phyloP scores from a whole-genome alignment of 108 stramenopile species.

The Skeletonema tropicum region DNA sequence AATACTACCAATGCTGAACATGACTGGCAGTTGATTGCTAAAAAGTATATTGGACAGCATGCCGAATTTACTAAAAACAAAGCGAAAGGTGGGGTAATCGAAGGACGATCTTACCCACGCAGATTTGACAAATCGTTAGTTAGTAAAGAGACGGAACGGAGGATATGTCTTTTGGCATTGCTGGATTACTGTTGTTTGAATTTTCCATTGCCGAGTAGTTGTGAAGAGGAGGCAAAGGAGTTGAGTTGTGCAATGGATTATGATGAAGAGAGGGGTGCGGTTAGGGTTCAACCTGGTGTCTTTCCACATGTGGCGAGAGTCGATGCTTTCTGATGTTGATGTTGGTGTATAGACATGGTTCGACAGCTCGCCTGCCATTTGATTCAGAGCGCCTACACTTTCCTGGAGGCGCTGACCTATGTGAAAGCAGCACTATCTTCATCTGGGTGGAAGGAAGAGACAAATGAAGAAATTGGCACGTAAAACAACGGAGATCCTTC shows the following conservation, averaged over 20 bases:
- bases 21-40: slow-evolving; percentile 29
- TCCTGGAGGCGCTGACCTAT: no score
- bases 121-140: slow-evolving; percentile 18
- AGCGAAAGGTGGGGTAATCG: slow-evolving; percentile 21
- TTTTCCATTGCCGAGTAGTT: slow-evolving; percentile 27
- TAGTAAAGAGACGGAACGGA: slow-evolving; percentile 5
- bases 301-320: slow-evolving; percentile 11
- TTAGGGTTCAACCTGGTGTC: slow-evolving; percentile 23
- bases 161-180: slow-evolving; percentile 34
- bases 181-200: slow-evolving; percentile 43
- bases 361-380: no score
- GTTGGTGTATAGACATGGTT: no score
- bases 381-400: no score
- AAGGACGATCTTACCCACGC: slow-evolving; percentile 32
- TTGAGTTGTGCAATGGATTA: slow-evolving; percentile 30
- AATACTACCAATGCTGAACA: slow-evolving; percentile 29
- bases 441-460: no score
- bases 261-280: slow-evolving; percentile 6
- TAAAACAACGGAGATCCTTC: no score
- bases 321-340: no score
- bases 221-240: neutral
- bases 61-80: neutral
- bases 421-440: no score
- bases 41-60: slow-evolving; percentile 16
- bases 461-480: no score